A percentile compares a stretch with the other conserved stretches of the same genome.
Evolutionary conservation across 202 grass and related monocot species (phyloP).

Genomic region (Dendrocalamus latiflorus): DNA sequence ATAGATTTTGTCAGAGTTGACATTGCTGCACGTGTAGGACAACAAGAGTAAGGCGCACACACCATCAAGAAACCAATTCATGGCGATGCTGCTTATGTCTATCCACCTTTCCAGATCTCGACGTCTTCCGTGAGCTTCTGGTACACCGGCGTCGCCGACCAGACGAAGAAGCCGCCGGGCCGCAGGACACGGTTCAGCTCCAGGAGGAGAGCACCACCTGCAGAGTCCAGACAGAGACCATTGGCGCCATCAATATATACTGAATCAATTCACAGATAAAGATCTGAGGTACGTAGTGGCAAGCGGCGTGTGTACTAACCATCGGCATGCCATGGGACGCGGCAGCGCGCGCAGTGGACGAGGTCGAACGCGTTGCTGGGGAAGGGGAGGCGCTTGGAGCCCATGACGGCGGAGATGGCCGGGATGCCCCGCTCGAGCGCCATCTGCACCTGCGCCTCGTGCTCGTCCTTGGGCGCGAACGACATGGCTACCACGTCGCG

Average conservation of each 20-base stretch:
- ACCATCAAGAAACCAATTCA: neutral
- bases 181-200: constrained; percentile 90
- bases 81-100: neutral
- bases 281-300: neutral
- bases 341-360: constrained; percentile 90
- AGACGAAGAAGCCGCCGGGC: constrained; percentile 85
- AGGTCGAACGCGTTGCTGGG: constrained; percentile 78
- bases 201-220: constrained; percentile 64
- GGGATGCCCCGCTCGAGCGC: constrained; percentile 86
- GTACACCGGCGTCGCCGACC: constrained; percentile 95
- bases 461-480: constrained; percentile 95
- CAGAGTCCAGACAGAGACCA: neutral
- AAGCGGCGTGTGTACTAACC: neutral
- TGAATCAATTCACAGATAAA: neutral
- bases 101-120: constrained; percentile 75
- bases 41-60: neutral
- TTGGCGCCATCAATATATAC: neutral
- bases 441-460: constrained; percentile 93
- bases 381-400: constrained; percentile 75
- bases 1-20: constrained; percentile 70
- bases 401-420: constrained; percentile 93
- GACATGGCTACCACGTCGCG: constrained; percentile 72
- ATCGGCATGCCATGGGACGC: constrained; percentile 87
- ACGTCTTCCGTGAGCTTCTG: constrained; percentile 87
- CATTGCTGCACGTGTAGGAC: constrained; percentile 46